Evolutionary conservation across 345 rosid genomes (phyloP).

Genomic region (Erysimum cheiranthoides): DNA sequence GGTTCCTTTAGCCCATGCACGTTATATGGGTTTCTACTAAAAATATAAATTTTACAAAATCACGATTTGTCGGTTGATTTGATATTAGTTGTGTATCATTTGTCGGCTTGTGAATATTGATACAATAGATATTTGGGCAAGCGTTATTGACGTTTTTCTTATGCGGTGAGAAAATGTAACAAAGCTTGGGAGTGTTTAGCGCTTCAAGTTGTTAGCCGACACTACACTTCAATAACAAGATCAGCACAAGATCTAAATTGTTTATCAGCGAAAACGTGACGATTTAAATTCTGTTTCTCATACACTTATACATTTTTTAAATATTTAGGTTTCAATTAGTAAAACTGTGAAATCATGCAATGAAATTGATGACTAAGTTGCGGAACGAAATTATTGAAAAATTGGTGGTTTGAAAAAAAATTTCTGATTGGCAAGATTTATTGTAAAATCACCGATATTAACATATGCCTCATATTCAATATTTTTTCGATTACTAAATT

Average conservation of each 20-base stretch:
- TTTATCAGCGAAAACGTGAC: not conserved
- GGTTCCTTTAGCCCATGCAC: constrained; percentile 33
- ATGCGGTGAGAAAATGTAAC: constrained; percentile 32
- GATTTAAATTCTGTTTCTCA: not conserved
- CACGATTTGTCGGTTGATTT: constrained; percentile 30
- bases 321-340: not conserved
- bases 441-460: not conserved
- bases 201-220: constrained; percentile 31
- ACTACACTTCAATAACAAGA: constrained; percentile 27
- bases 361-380: not conserved
- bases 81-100: constrained; percentile 11
- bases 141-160: not conserved
- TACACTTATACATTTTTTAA: not conserved
- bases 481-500: not conserved
- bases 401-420: no score
- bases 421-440: not conserved
- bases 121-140: not conserved
- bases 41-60: constrained; percentile 12
- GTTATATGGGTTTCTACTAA: constrained; percentile 16
- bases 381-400: no score
- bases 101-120: constrained; percentile 7
- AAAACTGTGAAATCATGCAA: not conserved
- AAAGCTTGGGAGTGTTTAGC: constrained; percentile 11
- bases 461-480: not conserved
- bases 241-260: constrained; percentile 10